Evolutionary conservation across 2,329 filamentous ascomycete genomes (phyloP).

Genomic region (Exophiala alcalophila): DNA sequence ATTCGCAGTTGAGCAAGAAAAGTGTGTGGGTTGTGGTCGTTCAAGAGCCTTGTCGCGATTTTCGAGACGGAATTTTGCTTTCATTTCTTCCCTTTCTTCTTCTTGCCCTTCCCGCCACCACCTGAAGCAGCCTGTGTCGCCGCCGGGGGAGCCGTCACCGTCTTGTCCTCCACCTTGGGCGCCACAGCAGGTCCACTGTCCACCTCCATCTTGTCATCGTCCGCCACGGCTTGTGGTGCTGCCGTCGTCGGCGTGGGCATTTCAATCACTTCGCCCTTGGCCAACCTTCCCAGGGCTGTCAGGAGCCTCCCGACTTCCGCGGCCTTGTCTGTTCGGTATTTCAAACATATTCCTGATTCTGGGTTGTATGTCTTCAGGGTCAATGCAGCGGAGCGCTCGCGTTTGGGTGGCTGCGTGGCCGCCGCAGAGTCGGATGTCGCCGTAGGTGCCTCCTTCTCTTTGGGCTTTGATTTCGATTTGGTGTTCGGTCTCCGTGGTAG

Average conservation of each 20-base stretch:
- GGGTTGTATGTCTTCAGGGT: constrained; percentile 90
- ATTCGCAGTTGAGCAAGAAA: no score
- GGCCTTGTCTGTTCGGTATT: constrained; percentile 88
- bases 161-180: constrained; percentile 19
- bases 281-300: constrained; percentile 70
- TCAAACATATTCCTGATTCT: constrained; percentile 73
- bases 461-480: constrained; percentile 33
- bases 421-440: constrained; percentile 35
- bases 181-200: constrained; percentile 15
- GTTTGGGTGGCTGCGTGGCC: constrained; percentile 31
- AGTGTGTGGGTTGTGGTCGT: no score
- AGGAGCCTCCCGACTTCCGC: constrained; percentile 85
- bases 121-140: constrained; percentile 13
- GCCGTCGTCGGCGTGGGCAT: constrained; percentile 32
- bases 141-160: constrained; percentile 15
- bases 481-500: constrained; percentile 35
- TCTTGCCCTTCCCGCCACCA: constrained; percentile 21
- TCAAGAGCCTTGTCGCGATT: no score
- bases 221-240: constrained; percentile 39
- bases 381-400: constrained; percentile 61
- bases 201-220: constrained; percentile 29
- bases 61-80: no score
- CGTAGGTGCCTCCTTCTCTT: constrained; percentile 23
- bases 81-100: constrained; percentile 31
- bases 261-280: constrained; percentile 61